phyloP scores from a whole-genome alignment of 2,329 filamentous ascomycete species.

The Aureobasidium sp. region DNA sequence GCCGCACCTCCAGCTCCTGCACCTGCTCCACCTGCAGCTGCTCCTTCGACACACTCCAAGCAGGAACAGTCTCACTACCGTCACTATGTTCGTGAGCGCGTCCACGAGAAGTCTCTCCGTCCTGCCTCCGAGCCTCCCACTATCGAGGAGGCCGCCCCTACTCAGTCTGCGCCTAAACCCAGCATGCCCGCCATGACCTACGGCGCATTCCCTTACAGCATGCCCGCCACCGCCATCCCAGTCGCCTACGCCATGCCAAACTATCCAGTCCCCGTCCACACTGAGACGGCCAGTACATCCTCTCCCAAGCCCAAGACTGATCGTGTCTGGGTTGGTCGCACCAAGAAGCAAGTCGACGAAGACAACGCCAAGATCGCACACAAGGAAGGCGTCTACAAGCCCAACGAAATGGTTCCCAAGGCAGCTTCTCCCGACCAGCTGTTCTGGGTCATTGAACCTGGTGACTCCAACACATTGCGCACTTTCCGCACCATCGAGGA shows the following conservation, averaged over 20 bases:
- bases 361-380: constrained; percentile 30
- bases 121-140: neutral
- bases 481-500: constrained; percentile 24
- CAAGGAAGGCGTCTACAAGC: constrained; percentile 24
- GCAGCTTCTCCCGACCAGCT: constrained; percentile 25
- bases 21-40: neutral
- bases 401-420: constrained; percentile 25
- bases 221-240: neutral
- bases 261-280: constrained; percentile 8
- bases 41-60: neutral
- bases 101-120: neutral
- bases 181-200: neutral
- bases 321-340: constrained; percentile 27
- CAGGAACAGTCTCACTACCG: neutral
- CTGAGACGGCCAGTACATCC: constrained; percentile 9
- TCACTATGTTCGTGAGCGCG: neutral
- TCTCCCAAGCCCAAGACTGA: neutral
- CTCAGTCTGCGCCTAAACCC: neutral
- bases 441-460: constrained; percentile 28
- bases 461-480: constrained; percentile 23
- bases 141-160: neutral
- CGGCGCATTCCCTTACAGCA: neutral
- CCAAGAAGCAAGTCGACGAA: constrained; percentile 28
- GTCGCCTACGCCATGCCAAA: constrained; percentile 10
- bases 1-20: neutral